Conservation (phyloP, 2,329 filamentous ascomycete species). For the Periconia sp. region DNA sequence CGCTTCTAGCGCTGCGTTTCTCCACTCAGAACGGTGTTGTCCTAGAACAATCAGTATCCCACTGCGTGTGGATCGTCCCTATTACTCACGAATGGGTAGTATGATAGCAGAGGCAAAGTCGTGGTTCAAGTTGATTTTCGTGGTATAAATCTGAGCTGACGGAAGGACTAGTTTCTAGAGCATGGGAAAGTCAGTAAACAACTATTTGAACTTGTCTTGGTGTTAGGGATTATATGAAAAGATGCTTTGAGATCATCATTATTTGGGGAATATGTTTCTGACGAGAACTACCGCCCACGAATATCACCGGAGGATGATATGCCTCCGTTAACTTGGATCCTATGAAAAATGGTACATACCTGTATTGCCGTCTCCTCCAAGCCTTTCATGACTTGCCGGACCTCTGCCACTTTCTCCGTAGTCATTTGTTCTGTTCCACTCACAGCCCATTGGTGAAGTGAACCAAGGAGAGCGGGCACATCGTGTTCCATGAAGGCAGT, state of each 20-base stretch:
- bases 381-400: conserved; percentile 11
- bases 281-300: too few relatives aligned
- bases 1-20: conserved; percentile 11
- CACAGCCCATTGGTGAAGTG: conserved; percentile 15
- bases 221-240: too few relatives aligned
- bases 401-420: conserved; percentile 4
- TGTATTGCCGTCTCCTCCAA: conserved; percentile 11
- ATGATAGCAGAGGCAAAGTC: conserved; percentile 17
- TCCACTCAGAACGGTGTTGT: conserved; percentile 16
- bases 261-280: too few relatives aligned
- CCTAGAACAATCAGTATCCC: conserved; percentile 2
- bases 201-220: too few relatives aligned
- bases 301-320: too few relatives aligned
- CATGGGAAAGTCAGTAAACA: too few relatives aligned
- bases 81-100: conserved; percentile 12
- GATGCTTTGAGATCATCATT: too few relatives aligned
- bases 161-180: conserved; percentile 18
- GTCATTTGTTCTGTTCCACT: conserved; percentile 3
- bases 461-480: conserved; percentile 17
- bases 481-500: conserved; percentile 14
- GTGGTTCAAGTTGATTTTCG: conserved; percentile 9
- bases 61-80: too few relatives aligned
- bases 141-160: conserved; percentile 11
- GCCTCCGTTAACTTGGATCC: neutral
- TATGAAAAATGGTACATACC: conserved; percentile 9